These are phyloP conservation scores for Pestalotiopsis sp. DNA, from an alignment of 2,329 filamentous ascomycete genomes.

Conservation along the genomic window DNA sequence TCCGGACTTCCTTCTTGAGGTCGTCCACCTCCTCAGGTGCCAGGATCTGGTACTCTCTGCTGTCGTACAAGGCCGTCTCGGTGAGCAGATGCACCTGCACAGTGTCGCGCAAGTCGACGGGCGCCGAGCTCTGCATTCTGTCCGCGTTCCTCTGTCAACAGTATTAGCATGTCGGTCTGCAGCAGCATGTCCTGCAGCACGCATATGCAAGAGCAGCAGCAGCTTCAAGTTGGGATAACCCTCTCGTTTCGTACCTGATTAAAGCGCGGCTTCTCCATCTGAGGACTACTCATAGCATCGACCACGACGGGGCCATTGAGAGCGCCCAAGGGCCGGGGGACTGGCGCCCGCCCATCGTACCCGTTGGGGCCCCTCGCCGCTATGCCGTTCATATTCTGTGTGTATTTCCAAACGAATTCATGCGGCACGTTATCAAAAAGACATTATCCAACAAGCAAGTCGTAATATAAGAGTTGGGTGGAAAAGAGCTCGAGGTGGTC, in stretches of 20 bases:
- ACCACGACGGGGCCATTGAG: slow-evolving; percentile 54
- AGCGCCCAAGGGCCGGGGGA: slow-evolving; percentile 29
- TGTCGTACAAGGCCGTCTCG: slow-evolving; percentile 90
- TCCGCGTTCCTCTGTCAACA: slow-evolving; percentile 50
- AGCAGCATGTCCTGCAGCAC: not conserved
- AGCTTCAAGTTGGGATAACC: not conserved
- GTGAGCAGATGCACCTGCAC: slow-evolving; percentile 91
- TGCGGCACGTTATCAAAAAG: slow-evolving; percentile 12
- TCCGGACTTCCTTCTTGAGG: slow-evolving; percentile 83
- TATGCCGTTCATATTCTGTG: slow-evolving; percentile 16
- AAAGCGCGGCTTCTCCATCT: slow-evolving; percentile 55
- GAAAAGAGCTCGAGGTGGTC: not conserved
- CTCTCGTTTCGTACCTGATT: slow-evolving; percentile 54
- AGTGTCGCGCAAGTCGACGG: slow-evolving; percentile 67
- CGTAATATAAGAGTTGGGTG: not conserved
- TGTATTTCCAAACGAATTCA: slow-evolving; percentile 9
- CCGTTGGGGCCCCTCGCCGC: slow-evolving; percentile 38
- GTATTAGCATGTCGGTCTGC: slow-evolving; percentile 3
- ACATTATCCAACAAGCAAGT: slow-evolving; percentile 12
- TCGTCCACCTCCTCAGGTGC: slow-evolving; percentile 90
- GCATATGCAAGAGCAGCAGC: not conserved
- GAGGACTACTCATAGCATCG: slow-evolving; percentile 58
- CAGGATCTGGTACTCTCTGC: slow-evolving; percentile 80
- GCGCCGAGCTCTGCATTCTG: slow-evolving; percentile 56
- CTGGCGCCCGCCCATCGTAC: slow-evolving; percentile 24